Conservation (phyloP, 768 basidiomycete species). For the Tephrocybe sp. region DNA sequence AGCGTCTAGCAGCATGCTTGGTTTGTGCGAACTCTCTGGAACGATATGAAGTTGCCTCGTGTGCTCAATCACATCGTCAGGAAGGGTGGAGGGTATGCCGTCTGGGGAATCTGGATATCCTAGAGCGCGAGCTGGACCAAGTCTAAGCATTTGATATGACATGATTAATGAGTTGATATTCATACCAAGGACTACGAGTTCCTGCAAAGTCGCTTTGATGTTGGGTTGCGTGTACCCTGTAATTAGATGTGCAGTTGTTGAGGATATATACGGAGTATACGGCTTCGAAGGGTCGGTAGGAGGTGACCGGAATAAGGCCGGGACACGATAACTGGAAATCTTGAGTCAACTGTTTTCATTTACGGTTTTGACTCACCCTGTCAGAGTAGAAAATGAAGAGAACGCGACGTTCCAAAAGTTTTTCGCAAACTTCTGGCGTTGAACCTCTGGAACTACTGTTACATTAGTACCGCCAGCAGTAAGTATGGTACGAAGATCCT, state of each 20-base stretch:
- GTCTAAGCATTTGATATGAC: neutral
- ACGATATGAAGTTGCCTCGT: slow-evolving; percentile 35
- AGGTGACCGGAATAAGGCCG: slow-evolving; percentile 49
- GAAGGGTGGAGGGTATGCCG: slow-evolving; percentile 44
- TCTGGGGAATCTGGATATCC: slow-evolving; percentile 25
- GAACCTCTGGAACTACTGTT: slow-evolving; percentile 54
- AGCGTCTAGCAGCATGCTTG: slow-evolving; percentile 64
- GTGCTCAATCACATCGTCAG: slow-evolving; percentile 33
- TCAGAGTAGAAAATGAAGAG: slow-evolving; percentile 50
- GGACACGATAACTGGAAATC: slow-evolving; percentile 35
- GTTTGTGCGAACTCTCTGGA: slow-evolving; percentile 44
- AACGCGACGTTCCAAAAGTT: slow-evolving; percentile 65
- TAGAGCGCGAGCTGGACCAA: slow-evolving; percentile 15
- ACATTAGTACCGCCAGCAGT: slow-evolving; percentile 44
- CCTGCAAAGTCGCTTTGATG: slow-evolving; percentile 42
- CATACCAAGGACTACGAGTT: slow-evolving; percentile 41
- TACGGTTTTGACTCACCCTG: slow-evolving; percentile 26
- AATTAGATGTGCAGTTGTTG: slow-evolving; percentile 39
- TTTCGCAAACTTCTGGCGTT: slow-evolving; percentile 58
- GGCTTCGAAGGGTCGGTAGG: slow-evolving; percentile 30
- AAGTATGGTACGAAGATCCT: slow-evolving; percentile 44
- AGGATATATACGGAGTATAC: slow-evolving; percentile 38
- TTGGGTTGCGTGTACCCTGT: slow-evolving; percentile 42
- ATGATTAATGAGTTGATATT: neutral
- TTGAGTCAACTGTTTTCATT: neutral